Conservation (phyloP, 2,329 filamentous ascomycete genomes). For the Exophiala calicioides region DNA sequence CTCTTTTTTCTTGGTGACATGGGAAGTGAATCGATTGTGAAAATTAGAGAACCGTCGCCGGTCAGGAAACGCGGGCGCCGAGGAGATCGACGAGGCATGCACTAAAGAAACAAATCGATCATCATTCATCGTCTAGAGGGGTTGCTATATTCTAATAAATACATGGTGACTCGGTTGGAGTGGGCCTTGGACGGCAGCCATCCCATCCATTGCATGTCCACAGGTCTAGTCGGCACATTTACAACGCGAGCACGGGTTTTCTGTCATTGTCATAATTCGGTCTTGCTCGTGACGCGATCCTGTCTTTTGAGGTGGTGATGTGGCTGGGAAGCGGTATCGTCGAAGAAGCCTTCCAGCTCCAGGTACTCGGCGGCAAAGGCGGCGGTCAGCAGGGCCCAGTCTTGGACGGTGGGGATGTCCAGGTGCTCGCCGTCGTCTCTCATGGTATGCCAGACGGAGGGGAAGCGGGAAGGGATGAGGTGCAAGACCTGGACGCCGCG, state of each 20-base stretch:
- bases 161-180: too few relatives aligned
- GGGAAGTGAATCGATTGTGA: too few relatives aligned
- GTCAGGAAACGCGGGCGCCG: too few relatives aligned
- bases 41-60: too few relatives aligned
- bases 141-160: too few relatives aligned
- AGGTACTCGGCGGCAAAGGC: slow-evolving; percentile 92
- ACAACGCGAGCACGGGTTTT: not conserved
- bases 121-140: too few relatives aligned
- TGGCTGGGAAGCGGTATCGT: slow-evolving; percentile 27
- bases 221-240: not conserved
- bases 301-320: slow-evolving; percentile 20
- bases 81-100: too few relatives aligned
- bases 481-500: slow-evolving; percentile 87
- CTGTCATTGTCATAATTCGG: slow-evolving; percentile 33
- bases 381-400: slow-evolving; percentile 83
- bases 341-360: slow-evolving; percentile 67
- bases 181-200: too few relatives aligned
- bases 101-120: too few relatives aligned
- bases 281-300: slow-evolving; percentile 31
- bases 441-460: slow-evolving; percentile 80
- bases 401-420: slow-evolving; percentile 74
- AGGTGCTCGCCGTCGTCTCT: slow-evolving; percentile 82
- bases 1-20: too few relatives aligned
- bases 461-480: slow-evolving; percentile 82
- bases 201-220: too few relatives aligned